Percentiles rank a stretch among this genome's conserved stretches.
Evolutionary conservation across 2,329 filamentous ascomycete genomes (phyloP).

Genomic region (Penicillium sp.): DNA sequence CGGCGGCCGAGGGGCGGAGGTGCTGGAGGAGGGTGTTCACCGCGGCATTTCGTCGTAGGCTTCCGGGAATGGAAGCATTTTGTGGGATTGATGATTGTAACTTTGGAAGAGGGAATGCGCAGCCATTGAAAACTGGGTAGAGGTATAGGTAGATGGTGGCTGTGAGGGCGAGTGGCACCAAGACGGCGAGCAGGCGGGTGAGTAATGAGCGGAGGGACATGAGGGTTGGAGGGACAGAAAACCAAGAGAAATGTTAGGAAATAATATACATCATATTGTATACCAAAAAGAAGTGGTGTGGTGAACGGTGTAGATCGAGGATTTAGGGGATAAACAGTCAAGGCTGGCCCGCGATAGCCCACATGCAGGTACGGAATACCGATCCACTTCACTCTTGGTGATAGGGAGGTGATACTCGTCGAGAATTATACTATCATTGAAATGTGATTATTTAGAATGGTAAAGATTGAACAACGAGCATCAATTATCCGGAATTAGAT

Average conservation of each 20-base stretch:
- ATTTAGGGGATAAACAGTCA: constrained; percentile 5
- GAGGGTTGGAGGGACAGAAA: constrained; percentile 21
- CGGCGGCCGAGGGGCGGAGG: constrained; percentile 14
- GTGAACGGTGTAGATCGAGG: constrained; percentile 3
- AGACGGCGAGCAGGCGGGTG: constrained; percentile 43
- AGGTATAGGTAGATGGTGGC: constrained; percentile 76
- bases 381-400: too few species aligned
- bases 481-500: too few species aligned
- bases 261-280: constrained; percentile 20
- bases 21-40: constrained; percentile 38
- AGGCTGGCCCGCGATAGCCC: constrained; percentile 1
- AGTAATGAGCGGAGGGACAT: constrained; percentile 49
- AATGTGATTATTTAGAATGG: too few species aligned
- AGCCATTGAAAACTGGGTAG: constrained; percentile 74
- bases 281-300: constrained; percentile 7
- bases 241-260: constrained; percentile 7
- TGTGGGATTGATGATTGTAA: constrained; percentile 4
- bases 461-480: too few species aligned
- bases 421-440: too few species aligned
- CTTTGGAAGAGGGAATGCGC: constrained; percentile 63
- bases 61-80: background rate
- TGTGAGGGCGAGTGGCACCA: constrained; percentile 61
- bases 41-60: constrained; percentile 22
- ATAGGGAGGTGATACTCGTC: too few species aligned
- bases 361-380: constrained; percentile 1